phyloP scores from a whole-genome alignment of 2,329 filamentous ascomycete species.

The Rutstroemia sp. region DNA sequence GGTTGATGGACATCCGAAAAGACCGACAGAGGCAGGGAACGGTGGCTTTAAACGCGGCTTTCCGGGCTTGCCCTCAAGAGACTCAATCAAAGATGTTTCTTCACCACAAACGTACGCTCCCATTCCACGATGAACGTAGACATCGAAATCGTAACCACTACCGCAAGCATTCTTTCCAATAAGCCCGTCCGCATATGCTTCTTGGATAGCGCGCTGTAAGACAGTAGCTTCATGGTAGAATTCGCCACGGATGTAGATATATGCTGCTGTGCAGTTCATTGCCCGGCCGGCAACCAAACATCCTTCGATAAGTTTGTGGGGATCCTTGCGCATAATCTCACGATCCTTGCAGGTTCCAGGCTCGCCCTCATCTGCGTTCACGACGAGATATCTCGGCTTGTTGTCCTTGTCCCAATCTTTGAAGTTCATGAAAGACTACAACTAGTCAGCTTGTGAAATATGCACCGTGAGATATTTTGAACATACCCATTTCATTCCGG shows the following conservation, averaged over 20 bases:
- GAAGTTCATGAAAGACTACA: constrained; percentile 98
- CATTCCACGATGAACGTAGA: constrained; percentile 93
- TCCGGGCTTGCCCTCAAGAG: constrained; percentile 94
- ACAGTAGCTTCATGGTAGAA: constrained; percentile 95
- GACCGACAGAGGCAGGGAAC: constrained; percentile 92
- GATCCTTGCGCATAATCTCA: constrained; percentile 99
- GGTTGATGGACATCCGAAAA: constrained; percentile 96
- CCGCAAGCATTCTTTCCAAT: constrained; percentile 98
- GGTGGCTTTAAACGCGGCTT: constrained; percentile 98
- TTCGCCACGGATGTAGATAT: constrained; percentile 99
- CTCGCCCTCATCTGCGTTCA: constrained; percentile 98
- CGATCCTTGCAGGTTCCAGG: constrained; percentile 99
- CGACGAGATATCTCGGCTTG: constrained; percentile 92
- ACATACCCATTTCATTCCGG: constrained; percentile 96
- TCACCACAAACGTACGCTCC: constrained; percentile 98
- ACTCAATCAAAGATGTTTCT: constrained; percentile 97
- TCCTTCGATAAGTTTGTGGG: constrained; percentile 97
- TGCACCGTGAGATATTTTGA: constrained; percentile 1
- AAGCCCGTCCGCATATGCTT: constrained; percentile 88
- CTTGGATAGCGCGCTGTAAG: constrained; percentile 91
- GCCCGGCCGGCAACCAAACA: constrained; percentile 92
- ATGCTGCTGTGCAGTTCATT: constrained; percentile 98
- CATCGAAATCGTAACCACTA: constrained; percentile 95
- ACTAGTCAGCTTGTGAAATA: constrained; percentile 15
- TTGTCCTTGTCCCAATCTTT: constrained; percentile 98